These are phyloP conservation scores for Alternaria gansuensis DNA, from an alignment of 2,329 filamentous ascomycete genomes.

Conservation along the genomic window DNA sequence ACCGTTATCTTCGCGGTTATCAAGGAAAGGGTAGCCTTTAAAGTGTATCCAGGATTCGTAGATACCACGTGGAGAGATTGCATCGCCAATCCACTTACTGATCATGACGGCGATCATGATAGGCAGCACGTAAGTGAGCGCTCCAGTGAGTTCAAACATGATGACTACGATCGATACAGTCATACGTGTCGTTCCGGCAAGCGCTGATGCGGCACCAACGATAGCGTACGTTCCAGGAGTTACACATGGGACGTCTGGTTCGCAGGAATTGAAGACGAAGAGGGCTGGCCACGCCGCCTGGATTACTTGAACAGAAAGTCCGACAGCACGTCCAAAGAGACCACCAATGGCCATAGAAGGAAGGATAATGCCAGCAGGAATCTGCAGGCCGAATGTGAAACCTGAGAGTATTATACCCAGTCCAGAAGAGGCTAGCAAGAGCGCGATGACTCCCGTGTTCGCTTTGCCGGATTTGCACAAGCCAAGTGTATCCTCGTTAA, in stretches of 20 bases:
- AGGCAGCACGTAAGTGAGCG: slow-evolving; percentile 92
- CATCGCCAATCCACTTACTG: slow-evolving; percentile 97
- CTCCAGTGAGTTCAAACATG: slow-evolving; percentile 98
- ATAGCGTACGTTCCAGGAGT: slow-evolving; percentile 97
- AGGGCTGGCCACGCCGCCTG: slow-evolving; percentile 80
- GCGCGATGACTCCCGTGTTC: slow-evolving; percentile 80
- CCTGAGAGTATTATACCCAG: slow-evolving; percentile 86
- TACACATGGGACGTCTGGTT: slow-evolving; percentile 85
- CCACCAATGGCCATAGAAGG: slow-evolving; percentile 97
- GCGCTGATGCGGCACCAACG: slow-evolving; percentile 91
- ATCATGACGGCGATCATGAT: slow-evolving; percentile 99
- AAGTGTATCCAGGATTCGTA: slow-evolving; percentile 98
- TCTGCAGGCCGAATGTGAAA: slow-evolving; percentile 91
- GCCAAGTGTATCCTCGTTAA: slow-evolving; percentile 85
- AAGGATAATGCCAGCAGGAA: slow-evolving; percentile 93
- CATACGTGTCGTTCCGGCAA: slow-evolving; percentile 93
- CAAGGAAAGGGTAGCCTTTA: slow-evolving; percentile 93
- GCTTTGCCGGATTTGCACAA: slow-evolving; percentile 88
- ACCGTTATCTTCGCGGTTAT: slow-evolving; percentile 77
- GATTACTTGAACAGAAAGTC: slow-evolving; percentile 88
- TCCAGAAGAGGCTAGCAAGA: slow-evolving; percentile 81
- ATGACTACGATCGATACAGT: slow-evolving; percentile 99
- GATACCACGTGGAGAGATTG: slow-evolving; percentile 89
- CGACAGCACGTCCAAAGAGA: slow-evolving; percentile 85
- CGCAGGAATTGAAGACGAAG: slow-evolving; percentile 80